These are phyloP conservation scores for Lactarius tabidus DNA, from an alignment of 768 basidiomycete species.

Conservation along the genomic window DNA sequence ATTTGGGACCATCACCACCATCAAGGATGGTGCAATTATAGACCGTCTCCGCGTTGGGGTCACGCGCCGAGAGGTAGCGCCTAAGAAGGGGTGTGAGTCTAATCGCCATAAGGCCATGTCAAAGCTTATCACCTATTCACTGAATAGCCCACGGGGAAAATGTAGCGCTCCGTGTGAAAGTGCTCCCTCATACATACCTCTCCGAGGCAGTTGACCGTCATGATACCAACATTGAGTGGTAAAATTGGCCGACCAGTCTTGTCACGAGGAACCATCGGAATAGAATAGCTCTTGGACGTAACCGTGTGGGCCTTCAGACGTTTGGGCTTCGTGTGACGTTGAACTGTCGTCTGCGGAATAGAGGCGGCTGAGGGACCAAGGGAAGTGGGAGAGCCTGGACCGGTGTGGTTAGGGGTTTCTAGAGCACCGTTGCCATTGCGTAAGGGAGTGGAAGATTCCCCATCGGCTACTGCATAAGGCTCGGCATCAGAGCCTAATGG, in stretches of 20 bases:
- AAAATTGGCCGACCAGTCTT: slow-evolving; percentile 65
- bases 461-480: slow-evolving; percentile 9
- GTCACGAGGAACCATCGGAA: slow-evolving; percentile 76
- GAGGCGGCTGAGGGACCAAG: slow-evolving; percentile 29
- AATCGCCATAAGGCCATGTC: slow-evolving; percentile 2
- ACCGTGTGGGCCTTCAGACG: slow-evolving; percentile 78
- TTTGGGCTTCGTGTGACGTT: slow-evolving; percentile 63
- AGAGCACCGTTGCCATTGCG: slow-evolving; percentile 18
- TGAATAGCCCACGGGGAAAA: slow-evolving; percentile 85
- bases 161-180: slow-evolving; percentile 85
- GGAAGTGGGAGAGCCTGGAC: slow-evolving; percentile 39
- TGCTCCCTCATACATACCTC: slow-evolving; percentile 78
- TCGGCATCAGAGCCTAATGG: slow-evolving; percentile 25
- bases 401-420: slow-evolving; percentile 10
- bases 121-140: slow-evolving; percentile 56
- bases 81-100: slow-evolving; percentile 36
- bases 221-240: slow-evolving; percentile 81
- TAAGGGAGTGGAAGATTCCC: slow-evolving; percentile 12
- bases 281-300: slow-evolving; percentile 69
- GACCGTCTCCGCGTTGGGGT: slow-evolving; percentile 61
- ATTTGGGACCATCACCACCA: slow-evolving; percentile 81
- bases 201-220: slow-evolving; percentile 74
- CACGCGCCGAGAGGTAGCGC: slow-evolving; percentile 73
- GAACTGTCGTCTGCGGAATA: slow-evolving; percentile 35
- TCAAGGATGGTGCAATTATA: slow-evolving; percentile 84